Evolutionary conservation across 2,329 filamentous ascomycete species (phyloP).

Genomic region (Colletotrichum limetticola): DNA sequence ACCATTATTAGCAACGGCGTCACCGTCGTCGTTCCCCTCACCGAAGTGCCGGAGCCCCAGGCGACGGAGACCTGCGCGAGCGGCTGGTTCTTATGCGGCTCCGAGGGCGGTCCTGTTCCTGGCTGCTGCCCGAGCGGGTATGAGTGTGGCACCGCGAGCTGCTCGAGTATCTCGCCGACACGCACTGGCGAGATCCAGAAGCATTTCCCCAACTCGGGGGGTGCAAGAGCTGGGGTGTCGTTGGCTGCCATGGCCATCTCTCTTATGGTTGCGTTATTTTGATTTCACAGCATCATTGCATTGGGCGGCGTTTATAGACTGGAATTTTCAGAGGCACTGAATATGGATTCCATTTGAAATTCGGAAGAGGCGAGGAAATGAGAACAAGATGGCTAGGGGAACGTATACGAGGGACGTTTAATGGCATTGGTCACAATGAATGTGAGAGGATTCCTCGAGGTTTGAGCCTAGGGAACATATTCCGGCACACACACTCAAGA

Average conservation of each 20-base stretch:
- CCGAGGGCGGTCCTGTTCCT: conserved; percentile 68
- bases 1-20: conserved; percentile 75
- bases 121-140: conserved; percentile 89
- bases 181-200: conserved; percentile 69
- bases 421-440: not conserved
- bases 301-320: conserved; percentile 21
- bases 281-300: conserved; percentile 7
- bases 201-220: conserved; percentile 50
- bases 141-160: conserved; percentile 77
- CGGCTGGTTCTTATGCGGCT: conserved; percentile 81
- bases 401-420: not conserved
- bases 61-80: conserved; percentile 70
- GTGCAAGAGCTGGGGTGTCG: not conserved
- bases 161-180: conserved; percentile 65
- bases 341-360: not conserved
- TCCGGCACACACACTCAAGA: not conserved
- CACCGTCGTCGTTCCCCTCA: conserved; percentile 75
- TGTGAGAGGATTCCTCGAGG: not conserved
- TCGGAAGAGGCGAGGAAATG: not conserved
- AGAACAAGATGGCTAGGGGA: not conserved
- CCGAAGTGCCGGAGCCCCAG: conserved; percentile 54
- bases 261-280: conserved; percentile 10
- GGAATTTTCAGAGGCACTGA: not conserved
- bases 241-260: not conserved
- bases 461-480: not conserved